Evolutionary conservation across 257 asterid genomes (phyloP).

Genomic region (Vinca minor): DNA sequence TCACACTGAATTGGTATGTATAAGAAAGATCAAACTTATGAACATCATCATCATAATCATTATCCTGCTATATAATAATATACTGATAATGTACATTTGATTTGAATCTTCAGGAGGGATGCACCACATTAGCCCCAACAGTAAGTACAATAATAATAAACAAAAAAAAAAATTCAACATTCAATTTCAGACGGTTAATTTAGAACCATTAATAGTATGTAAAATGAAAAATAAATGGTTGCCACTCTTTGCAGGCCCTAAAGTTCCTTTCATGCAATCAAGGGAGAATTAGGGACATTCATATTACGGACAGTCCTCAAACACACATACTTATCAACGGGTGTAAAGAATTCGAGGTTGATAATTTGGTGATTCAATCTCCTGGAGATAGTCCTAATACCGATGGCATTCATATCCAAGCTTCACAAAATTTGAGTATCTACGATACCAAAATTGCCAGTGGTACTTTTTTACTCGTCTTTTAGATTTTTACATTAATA

Average conservation of each 20-base stretch:
- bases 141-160: too few relatives aligned
- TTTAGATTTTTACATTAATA: too few relatives aligned
- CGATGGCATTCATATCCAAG: constrained; percentile 71
- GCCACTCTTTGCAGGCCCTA: constrained; percentile 33
- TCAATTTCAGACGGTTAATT: too few relatives aligned
- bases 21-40: not conserved
- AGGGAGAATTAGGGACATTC: constrained; percentile 38
- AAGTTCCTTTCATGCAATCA: constrained; percentile 45
- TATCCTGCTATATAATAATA: not conserved
- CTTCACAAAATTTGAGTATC: constrained; percentile 36
- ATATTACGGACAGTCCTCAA: constrained; percentile 48
- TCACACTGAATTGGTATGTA: constrained; percentile 40
- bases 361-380: constrained; percentile 39
- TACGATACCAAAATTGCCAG: constrained; percentile 33
- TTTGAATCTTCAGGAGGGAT: constrained; percentile 32
- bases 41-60: not conserved
- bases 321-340: constrained; percentile 39
- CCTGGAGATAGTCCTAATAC: constrained; percentile 69
- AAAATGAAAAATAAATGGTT: not conserved
- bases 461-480: constrained; percentile 23
- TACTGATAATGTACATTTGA: not conserved
- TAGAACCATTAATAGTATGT: too few relatives aligned
- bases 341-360: constrained; percentile 32
- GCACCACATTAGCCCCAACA: constrained; percentile 78
- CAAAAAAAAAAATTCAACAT: too few relatives aligned